A percentile compares a stretch with the other conserved stretches of the same genome.
These are phyloP conservation scores for Claviceps sp. DNA, from an alignment of 2,329 filamentous ascomycete genomes.

Conservation along the genomic window DNA sequence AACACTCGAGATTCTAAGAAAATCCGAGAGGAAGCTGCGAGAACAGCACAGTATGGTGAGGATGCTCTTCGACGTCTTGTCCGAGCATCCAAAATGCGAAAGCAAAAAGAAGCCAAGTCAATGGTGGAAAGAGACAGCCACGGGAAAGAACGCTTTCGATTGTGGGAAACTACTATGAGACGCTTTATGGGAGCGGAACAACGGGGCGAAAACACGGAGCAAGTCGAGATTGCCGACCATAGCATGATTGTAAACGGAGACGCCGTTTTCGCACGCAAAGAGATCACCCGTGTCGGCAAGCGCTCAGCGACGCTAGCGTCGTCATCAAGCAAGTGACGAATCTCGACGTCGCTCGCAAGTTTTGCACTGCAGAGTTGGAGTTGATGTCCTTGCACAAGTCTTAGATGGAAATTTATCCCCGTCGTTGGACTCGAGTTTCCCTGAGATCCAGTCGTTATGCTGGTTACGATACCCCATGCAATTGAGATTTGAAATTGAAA, in stretches of 20 bases:
- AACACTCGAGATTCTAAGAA: conserved; percentile 38
- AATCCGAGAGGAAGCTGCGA: conserved; percentile 45
- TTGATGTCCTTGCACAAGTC: background rate
- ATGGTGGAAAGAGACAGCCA: conserved; percentile 38
- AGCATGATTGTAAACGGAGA: conserved; percentile 53
- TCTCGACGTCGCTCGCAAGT: background rate
- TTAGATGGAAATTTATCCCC: background rate
- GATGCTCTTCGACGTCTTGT: conserved; percentile 46
- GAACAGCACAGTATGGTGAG: conserved; percentile 48
- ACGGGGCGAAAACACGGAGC: conserved; percentile 20
- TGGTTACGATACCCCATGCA: conserved; percentile 2
- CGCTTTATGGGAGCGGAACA: conserved; percentile 30
- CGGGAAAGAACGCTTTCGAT: conserved; percentile 40
- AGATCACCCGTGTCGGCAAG: conserved; percentile 34
- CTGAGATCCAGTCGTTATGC: background rate
- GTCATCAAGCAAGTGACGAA: background rate
- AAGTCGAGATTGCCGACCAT: conserved; percentile 44
- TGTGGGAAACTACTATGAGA: conserved; percentile 50
- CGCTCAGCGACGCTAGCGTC: conserved; percentile 18
- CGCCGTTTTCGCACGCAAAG: conserved; percentile 37
- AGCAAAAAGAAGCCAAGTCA: conserved; percentile 49
- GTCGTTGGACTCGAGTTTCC: background rate
- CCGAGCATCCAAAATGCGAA: conserved; percentile 48
- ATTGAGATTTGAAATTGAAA: background rate
- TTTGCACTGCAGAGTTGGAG: background rate